phyloP scores from a whole-genome alignment of 2,329 filamentous ascomycete genomes.

The Tothia fuscella region DNA sequence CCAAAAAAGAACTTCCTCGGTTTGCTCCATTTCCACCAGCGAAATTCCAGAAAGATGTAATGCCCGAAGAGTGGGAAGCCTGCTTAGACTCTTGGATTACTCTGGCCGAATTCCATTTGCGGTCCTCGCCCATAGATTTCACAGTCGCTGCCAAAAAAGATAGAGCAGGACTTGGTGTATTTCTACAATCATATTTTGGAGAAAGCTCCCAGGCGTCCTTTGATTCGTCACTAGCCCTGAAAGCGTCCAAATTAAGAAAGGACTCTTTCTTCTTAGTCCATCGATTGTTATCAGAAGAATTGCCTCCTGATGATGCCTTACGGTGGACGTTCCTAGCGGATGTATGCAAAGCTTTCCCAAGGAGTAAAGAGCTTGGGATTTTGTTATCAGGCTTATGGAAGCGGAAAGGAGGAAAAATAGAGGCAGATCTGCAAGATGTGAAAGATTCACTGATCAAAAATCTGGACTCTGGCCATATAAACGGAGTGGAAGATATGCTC shows the following conservation, averaged over 20 bases:
- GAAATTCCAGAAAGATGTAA: conserved; percentile 53
- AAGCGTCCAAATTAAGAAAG: conserved; percentile 44
- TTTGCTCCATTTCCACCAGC: conserved; percentile 68
- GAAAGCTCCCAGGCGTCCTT: conserved; percentile 28
- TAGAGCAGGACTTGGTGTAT: conserved; percentile 42
- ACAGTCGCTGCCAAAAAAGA: conserved; percentile 39
- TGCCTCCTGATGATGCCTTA: conserved; percentile 38
- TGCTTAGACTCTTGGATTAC: conserved; percentile 67
- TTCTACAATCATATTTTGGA: conserved; percentile 55
- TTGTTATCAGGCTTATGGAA: conserved; percentile 42
- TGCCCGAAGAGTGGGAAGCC: conserved; percentile 60
- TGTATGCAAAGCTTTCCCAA: conserved; percentile 54
- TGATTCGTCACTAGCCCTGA: conserved; percentile 15
- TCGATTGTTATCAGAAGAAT: conserved; percentile 40
- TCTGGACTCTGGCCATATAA: conserved; percentile 51
- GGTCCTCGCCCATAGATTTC: conserved; percentile 46
- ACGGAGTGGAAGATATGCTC: conserved; percentile 42
- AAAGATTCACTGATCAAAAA: conserved; percentile 52
- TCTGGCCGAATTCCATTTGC: conserved; percentile 53
- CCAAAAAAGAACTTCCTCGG: conserved; percentile 29
- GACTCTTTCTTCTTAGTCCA: conserved; percentile 52
- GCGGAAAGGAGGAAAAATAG: conserved; percentile 33
- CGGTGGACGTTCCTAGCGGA: conserved; percentile 58
- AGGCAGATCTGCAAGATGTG: conserved; percentile 43
- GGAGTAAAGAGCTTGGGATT: conserved; percentile 42